Percentiles rank a stretch among this genome's conserved stretches.
Evolutionary conservation across 768 basidiomycete species (phyloP).

Genomic region (Chalciporus sphaerocephalus): DNA sequence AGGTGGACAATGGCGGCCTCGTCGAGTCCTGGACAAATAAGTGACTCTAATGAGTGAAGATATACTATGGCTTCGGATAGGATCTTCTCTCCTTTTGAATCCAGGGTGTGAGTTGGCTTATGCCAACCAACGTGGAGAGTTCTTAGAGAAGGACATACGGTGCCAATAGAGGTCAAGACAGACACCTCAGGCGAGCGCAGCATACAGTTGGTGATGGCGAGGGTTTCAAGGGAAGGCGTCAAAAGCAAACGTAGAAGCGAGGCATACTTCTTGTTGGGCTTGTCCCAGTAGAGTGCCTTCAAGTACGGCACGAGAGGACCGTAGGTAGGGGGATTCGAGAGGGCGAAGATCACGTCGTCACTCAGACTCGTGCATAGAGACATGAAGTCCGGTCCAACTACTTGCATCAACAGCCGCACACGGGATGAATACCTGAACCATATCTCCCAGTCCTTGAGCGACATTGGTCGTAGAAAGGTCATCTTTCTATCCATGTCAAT

Average conservation of each 20-base stretch:
- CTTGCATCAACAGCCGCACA: constrained; percentile 12
- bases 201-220: constrained; percentile 7
- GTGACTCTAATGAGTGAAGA: constrained; percentile 13
- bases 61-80: constrained; percentile 20
- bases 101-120: constrained; percentile 1
- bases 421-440: constrained; percentile 27
- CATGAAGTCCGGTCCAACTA: background rate
- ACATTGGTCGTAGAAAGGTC: constrained; percentile 23
- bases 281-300: constrained; percentile 20
- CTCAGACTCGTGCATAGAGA: constrained; percentile 4
- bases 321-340: constrained; percentile 21
- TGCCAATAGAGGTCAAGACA: constrained; percentile 18
- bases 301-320: constrained; percentile 21
- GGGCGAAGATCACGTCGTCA: constrained; percentile 23
- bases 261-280: constrained; percentile 10
- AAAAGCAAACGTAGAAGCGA: constrained; percentile 19
- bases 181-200: constrained; percentile 18
- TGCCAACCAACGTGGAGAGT: constrained; percentile 5
- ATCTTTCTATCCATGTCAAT: constrained; percentile 7
- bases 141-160: constrained; percentile 19
- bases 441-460: constrained; percentile 24
- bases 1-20: constrained; percentile 22
- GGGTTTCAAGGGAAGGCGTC: constrained; percentile 18
- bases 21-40: constrained; percentile 18
- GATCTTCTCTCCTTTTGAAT: constrained; percentile 15